Evolutionary conservation across 371 early-diverging fungal genomes (phyloP), one percentile per base, ranked within the genome.

Genomic region (Apophysomyces elegans): DNA sequence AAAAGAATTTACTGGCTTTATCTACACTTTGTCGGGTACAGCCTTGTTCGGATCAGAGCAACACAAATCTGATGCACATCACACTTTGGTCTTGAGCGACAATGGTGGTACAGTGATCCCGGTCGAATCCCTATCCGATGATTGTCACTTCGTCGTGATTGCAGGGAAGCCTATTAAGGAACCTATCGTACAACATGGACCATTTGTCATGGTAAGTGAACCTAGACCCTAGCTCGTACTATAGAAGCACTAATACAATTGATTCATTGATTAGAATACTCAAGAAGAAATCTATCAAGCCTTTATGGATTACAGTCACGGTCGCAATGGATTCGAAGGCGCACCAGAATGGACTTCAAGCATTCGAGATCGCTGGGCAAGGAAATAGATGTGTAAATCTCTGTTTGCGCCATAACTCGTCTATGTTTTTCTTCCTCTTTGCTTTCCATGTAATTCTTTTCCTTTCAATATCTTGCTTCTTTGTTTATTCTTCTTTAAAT

Each of bases 1-100:
- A n/a, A 75, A 70, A 39, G 73, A 71, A 7, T 91, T 73, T 67
- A 83, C 80, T 47, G 87, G 85, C 7, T 91, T 93, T 63, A 81
- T 88, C 37, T 93, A 91, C 62, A 88, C 87, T 12, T 76, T 93
- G 14, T 37, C 71, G 14, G 93, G 93, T 11, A 71, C 70, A 21
- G 86, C 80, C 9, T 60, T 67, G 9, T 84, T 89, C 71, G 87
- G 87, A 43, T 76, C 73, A 9, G 68, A 71, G 41, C 72, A 80
- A 26, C 78, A 83, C 36, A 67, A 70, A 36, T 79, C 84, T n/a
- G 77, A 84, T 37, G 82, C 86, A 5, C 85, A 85, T 39, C 84
- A 85, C 41, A 84, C 86, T 2, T 50, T 85, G 4, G 84, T 86
- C 0, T 63, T 88, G 37, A 73, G 74, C n/a, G 75, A 84, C 14